Base-by-base conservation (phyloP, 2,329 filamentous ascomycete genomes). In the Colletotrichum somersetense region DNA sequence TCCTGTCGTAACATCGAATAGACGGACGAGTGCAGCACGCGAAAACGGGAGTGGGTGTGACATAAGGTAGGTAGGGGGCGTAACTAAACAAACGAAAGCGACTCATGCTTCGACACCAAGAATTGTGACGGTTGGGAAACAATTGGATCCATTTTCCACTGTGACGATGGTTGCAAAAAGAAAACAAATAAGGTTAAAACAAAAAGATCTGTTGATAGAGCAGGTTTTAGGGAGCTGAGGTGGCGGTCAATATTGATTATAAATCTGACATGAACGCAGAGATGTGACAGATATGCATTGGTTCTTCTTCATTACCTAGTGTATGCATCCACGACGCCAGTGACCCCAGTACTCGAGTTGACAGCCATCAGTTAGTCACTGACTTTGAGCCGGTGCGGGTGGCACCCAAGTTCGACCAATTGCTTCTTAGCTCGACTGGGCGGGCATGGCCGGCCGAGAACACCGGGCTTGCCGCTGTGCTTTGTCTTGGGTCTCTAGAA, bases 391-490 rank as follows among this genome's bases (percentile, higher is more conserved):
- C 64, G 50, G 57, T 38, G 35, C 64, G 42, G 64, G 44, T 50
- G 56, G 52, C 44, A 59, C 11, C 59, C 66, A n/a, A 58, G n/a
- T 20, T 40, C 11, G 16, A 53, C 5, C 57, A 20, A 30, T 23
- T 38, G 33, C 42, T 30, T 52, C 35, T 38, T 46, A 48, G n/a
- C 30, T 33, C 26, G 46, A 35, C 42, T 44, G 42, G 52, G 38
- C 58, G 23, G 52, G 38, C 44, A 26, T 14, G 26, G 26, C 48
- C 40, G 23, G 38, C 55, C 66, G 66, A 59, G 69, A 69, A 33
- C 66, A 48, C 38, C 38, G 23, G 59, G 30, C 16, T 11, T 2
- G 59, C 69, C 69, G 69, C 68, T 72, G 38, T 26, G 44, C 66
- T 69, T 69, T 69, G 66, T 69, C 59, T 64, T 23, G 20, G 26